Percentiles rank a stretch among this genome's conserved stretches.
Conservation (phyloP, 1,284 basidiomycete genomes). For the Rhizoctonia solani region DNA sequence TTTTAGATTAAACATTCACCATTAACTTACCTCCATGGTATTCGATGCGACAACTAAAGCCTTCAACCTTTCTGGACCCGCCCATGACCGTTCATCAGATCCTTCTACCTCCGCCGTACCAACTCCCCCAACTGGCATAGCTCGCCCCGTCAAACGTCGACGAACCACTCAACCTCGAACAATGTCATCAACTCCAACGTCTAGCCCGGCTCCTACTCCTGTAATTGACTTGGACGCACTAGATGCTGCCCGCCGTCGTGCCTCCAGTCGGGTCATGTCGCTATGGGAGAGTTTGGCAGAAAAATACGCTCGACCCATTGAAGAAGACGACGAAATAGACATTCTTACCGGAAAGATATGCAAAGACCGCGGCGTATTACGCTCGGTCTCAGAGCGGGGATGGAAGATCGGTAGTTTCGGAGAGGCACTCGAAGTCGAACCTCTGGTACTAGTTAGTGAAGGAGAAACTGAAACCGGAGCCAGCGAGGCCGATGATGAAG, state of each 20-base stretch:
- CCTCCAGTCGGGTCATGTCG: constrained; percentile 38
- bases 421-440: constrained; percentile 25
- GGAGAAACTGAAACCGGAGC: constrained; percentile 30
- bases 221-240: constrained; percentile 17
- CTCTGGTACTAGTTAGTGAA: constrained; percentile 8
- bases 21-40: background rate
- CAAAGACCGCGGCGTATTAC: constrained; percentile 37
- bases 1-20: background rate
- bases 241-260: constrained; percentile 35
- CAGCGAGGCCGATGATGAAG: constrained; percentile 21
- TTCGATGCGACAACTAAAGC: constrained; percentile 18
- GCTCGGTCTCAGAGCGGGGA: constrained; percentile 22
- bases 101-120: background rate
- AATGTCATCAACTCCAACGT: background rate
- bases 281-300: constrained; percentile 38
- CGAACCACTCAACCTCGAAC: background rate
- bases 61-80: background rate
- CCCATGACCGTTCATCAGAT: background rate
- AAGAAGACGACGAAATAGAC: constrained; percentile 39
- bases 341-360: constrained; percentile 37
- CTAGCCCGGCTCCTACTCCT: constrained; percentile 9
- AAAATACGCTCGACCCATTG: constrained; percentile 37
- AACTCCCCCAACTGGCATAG: background rate
- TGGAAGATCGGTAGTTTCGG: constrained; percentile 33
- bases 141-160: constrained; percentile 21